Evolutionary conservation across 345 rosid species (phyloP).

Genomic region (Erysimum cheiranthoides): DNA sequence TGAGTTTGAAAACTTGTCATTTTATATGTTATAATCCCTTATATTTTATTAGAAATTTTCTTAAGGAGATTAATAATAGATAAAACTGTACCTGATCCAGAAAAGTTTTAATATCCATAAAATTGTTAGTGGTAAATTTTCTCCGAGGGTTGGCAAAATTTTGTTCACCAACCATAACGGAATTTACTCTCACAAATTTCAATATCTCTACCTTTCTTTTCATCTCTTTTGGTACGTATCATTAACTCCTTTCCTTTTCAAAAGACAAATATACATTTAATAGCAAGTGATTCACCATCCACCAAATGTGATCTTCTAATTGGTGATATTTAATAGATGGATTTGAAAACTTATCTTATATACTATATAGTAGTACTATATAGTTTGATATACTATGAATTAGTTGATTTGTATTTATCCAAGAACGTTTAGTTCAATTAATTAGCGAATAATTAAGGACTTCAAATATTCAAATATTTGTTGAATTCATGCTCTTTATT

Average conservation of each 20-base stretch:
- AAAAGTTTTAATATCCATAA: slow-evolving; percentile 16
- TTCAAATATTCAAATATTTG: not conserved
- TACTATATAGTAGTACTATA: not conserved
- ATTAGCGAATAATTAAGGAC: not conserved
- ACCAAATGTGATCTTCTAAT: slow-evolving; percentile 35
- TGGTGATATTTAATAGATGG: slow-evolving; percentile 22
- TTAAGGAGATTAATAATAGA: slow-evolving; percentile 18
- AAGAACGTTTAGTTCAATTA: not conserved
- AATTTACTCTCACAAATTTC: slow-evolving; percentile 44
- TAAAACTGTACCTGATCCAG: slow-evolving; percentile 22
- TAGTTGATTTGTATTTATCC: not conserved
- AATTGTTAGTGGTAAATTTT: slow-evolving; percentile 44
- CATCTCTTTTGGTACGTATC: slow-evolving; percentile 42
- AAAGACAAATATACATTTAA: slow-evolving; percentile 26
- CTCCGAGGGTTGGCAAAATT: slow-evolving; percentile 50
- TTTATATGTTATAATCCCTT: not conserved
- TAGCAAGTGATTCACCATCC: slow-evolving; percentile 36
- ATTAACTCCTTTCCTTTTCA: slow-evolving; percentile 47
- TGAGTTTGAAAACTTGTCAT: slow-evolving; percentile 22
- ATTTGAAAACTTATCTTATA: slow-evolving; percentile 1
- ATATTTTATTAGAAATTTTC: not conserved
- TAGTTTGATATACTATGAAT: not conserved
- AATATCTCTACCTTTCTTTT: slow-evolving; percentile 38
- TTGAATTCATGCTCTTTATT: not conserved
- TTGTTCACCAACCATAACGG: slow-evolving; percentile 60